Evolutionary conservation across 345 rosid genomes (phyloP).

Genomic region (Ailanthus altissimus): DNA sequence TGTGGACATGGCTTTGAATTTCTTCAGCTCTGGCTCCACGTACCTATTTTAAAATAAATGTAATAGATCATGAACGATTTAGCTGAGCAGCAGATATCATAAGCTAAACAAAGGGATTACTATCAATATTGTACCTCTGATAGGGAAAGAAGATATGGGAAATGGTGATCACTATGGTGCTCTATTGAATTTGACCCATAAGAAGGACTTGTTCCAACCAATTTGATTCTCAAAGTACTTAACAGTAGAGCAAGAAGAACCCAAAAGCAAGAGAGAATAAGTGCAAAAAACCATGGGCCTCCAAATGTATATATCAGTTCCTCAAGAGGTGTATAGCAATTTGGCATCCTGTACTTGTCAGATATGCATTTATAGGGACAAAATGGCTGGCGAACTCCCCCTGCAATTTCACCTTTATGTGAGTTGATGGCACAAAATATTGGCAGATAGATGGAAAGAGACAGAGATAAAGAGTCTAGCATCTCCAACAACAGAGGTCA

Average conservation of each 20-base stretch:
- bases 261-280: constrained; percentile 65
- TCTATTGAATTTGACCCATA: constrained; percentile 61
- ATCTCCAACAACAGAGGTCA: constrained; percentile 2
- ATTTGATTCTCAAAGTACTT: constrained; percentile 69
- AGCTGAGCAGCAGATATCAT: constrained; percentile 11
- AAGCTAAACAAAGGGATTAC: constrained; percentile 18
- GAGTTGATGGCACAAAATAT: constrained; percentile 21
- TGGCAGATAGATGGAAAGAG: constrained; percentile 1
- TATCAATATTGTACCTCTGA: constrained; percentile 63
- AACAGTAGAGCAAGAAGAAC: constrained; percentile 69
- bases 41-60: constrained; percentile 52
- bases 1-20: constrained; percentile 89
- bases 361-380: constrained; percentile 94
- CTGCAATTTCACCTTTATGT: constrained; percentile 44
- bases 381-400: constrained; percentile 64
- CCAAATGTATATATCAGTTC: constrained; percentile 91
- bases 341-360: constrained; percentile 91
- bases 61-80: background rate
- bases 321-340: constrained; percentile 94
- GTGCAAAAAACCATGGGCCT: constrained; percentile 84
- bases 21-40: constrained; percentile 92
- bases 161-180: constrained; percentile 61
- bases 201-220: constrained; percentile 59
- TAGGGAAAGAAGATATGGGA: constrained; percentile 87
- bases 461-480: constrained; percentile 12